Percentiles rank a stretch among this genome's conserved stretches.
These are phyloP conservation scores for Aspergillus jensenii DNA, from an alignment of 2,329 filamentous ascomycete species.

Conservation along the genomic window DNA sequence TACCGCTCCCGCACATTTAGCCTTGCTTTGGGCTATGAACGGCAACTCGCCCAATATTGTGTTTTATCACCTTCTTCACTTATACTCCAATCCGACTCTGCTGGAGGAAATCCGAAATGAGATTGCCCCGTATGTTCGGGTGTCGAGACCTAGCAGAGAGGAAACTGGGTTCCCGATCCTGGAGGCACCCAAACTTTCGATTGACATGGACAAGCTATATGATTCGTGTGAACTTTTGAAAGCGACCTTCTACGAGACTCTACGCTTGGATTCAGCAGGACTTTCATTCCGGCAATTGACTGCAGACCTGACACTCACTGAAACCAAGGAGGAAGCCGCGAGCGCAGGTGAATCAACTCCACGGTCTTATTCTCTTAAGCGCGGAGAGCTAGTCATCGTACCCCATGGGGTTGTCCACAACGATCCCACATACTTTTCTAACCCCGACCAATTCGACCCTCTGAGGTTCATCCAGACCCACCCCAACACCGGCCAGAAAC, in stretches of 20 bases:
- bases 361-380: conserved; percentile 41
- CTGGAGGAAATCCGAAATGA: conserved; percentile 47
- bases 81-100: conserved; percentile 44
- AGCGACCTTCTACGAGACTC: conserved; percentile 47
- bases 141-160: conserved; percentile 35
- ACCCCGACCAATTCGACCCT: conserved; percentile 46
- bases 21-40: conserved; percentile 57
- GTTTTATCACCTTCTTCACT: conserved; percentile 53
- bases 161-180: conserved; percentile 44
- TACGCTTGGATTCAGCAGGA: conserved; percentile 45
- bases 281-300: conserved; percentile 44
- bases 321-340: conserved; percentile 39
- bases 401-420: conserved; percentile 47
- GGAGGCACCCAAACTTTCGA: conserved; percentile 43
- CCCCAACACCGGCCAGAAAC: conserved; percentile 34
- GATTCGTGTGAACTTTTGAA: conserved; percentile 48
- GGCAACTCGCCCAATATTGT: conserved; percentile 53
- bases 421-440: conserved; percentile 41
- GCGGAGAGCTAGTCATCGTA: conserved; percentile 45
- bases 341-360: conserved; percentile 26
- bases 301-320: conserved; percentile 39
- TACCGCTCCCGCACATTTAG: conserved; percentile 45
- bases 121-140: conserved; percentile 43
- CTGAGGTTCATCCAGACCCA: conserved; percentile 48
- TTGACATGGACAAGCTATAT: conserved; percentile 43